Conservation (phyloP, 169 alveolate species). For the Blepharisma undulans region DNA sequence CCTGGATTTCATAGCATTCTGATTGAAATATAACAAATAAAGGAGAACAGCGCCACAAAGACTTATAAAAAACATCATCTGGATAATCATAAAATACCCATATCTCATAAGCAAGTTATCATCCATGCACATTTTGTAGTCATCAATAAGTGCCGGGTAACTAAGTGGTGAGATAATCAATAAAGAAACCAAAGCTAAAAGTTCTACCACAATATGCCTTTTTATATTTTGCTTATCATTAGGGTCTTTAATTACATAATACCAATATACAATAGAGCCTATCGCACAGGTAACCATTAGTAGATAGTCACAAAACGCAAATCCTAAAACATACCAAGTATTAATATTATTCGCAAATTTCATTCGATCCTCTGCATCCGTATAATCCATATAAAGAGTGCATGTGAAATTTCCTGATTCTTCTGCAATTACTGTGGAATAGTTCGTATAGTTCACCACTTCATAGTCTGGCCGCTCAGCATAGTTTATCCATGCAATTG, state of each 20-base stretch:
- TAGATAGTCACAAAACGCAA: not conserved
- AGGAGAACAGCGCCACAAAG: not conserved
- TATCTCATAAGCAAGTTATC: not conserved
- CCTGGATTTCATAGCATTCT: not conserved
- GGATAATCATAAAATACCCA: not conserved
- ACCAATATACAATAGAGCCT: not conserved
- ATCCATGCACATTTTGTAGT: not conserved
- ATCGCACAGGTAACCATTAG: not conserved
- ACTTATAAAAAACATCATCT: not conserved
- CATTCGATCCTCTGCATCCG: not conserved
- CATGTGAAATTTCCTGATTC: not conserved
- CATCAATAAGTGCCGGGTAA: conserved; percentile 11
- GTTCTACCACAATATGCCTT: not conserved
- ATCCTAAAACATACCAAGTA: not conserved
- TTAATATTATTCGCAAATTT: not conserved
- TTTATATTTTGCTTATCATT: not conserved
- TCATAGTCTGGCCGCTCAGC: not conserved
- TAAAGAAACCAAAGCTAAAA: not conserved
- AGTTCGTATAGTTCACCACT: not conserved
- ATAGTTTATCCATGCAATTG: not conserved
- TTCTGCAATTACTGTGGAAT: not conserved
- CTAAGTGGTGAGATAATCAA: not conserved
- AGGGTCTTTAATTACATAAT: not conserved
- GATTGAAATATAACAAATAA: not conserved
- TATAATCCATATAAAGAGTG: not conserved